Evolutionary conservation across 371 early-diverging fungal species (phyloP).

Genomic region (Coemansia sp.): DNA sequence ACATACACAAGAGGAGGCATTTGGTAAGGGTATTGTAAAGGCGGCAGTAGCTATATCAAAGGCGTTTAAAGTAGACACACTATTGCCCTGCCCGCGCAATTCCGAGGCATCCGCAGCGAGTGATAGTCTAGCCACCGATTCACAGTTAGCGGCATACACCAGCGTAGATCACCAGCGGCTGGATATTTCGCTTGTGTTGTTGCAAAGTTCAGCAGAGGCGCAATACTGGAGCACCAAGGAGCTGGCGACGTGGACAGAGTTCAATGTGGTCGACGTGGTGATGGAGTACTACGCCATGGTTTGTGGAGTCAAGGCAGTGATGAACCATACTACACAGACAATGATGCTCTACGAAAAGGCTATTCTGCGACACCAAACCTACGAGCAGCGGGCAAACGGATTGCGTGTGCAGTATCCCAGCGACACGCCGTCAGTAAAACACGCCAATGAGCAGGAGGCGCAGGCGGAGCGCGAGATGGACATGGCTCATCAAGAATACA

Average conservation of each 20-base stretch:
- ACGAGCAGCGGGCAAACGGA: conserved; percentile 26
- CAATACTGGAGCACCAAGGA: conserved; percentile 44
- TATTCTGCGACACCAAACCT: conserved; percentile 33
- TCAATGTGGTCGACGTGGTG: conserved; percentile 35
- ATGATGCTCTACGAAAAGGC: conserved; percentile 44
- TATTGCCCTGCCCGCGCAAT: not conserved
- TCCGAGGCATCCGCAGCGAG: not conserved
- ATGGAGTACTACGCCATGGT: conserved; percentile 37
- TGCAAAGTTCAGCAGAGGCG: conserved; percentile 37
- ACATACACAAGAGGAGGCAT: conserved; percentile 33
- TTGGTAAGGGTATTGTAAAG: conserved; percentile 38
- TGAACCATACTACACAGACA: conserved; percentile 43
- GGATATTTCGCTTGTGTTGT: conserved; percentile 30
- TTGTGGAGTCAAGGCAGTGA: conserved; percentile 32
- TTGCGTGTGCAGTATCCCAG: conserved; percentile 46
- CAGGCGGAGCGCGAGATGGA: conserved; percentile 38
- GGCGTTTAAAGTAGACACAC: conserved; percentile 16
- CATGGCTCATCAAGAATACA: conserved; percentile 44
- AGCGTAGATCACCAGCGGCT: conserved; percentile 27
- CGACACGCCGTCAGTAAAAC: conserved; percentile 42
- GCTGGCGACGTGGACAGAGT: conserved; percentile 37
- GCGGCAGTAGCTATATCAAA: conserved; percentile 23
- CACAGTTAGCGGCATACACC: no score
- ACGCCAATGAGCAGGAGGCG: conserved; percentile 45
- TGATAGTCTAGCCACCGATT: not conserved